These are phyloP conservation scores for Pythium volutum DNA, from an alignment of 352 stramenopile genomes.

Conservation along the genomic window DNA sequence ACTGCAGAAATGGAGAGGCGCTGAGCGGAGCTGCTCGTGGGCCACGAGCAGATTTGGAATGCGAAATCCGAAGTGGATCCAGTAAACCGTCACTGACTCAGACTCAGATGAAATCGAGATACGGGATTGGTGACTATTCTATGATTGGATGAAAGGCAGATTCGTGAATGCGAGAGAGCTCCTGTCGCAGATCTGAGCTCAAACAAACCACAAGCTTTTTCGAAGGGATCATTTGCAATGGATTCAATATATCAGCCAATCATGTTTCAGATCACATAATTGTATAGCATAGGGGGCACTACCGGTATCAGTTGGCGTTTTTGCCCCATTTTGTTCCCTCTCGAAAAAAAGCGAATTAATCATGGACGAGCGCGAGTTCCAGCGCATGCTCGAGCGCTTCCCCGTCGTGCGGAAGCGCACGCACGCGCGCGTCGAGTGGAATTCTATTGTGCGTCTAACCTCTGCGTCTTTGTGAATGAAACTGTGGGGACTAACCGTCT, in stretches of 20 bases:
- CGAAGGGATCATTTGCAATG: conserved; percentile 6
- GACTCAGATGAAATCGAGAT: conserved; percentile 1
- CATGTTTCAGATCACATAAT: background rate
- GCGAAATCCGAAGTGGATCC: conserved; percentile 20
- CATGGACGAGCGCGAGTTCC: conserved; percentile 77
- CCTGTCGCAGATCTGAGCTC: conserved; percentile 9
- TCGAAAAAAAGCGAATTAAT: background rate
- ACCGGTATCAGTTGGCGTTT: too few relatives aligned
- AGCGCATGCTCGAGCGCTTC: conserved; percentile 64
- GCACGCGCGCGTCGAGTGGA: conserved; percentile 76
- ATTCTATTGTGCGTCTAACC: conserved; percentile 40
- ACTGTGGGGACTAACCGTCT: background rate
- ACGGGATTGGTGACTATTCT: conserved; percentile 7
- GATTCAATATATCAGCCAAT: conserved; percentile 23
- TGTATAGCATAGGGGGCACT: background rate
- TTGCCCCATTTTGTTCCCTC: too few relatives aligned
- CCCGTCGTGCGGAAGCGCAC: conserved; percentile 79
- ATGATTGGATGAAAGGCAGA: conserved; percentile 26
- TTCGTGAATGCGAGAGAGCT: conserved; percentile 13
- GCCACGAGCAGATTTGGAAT: conserved; percentile 5
- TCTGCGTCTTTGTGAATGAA: background rate
- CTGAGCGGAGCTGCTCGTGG: conserved; percentile 2
- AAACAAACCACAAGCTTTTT: conserved; percentile 29
- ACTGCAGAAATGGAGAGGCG: conserved; percentile 5
- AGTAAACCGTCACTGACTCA: conserved; percentile 23